Percentiles rank a stretch among this genome's conserved stretches.
phyloP scores from a whole-genome alignment of 768 basidiomycete species.

The Psilocybe tampanensis region DNA sequence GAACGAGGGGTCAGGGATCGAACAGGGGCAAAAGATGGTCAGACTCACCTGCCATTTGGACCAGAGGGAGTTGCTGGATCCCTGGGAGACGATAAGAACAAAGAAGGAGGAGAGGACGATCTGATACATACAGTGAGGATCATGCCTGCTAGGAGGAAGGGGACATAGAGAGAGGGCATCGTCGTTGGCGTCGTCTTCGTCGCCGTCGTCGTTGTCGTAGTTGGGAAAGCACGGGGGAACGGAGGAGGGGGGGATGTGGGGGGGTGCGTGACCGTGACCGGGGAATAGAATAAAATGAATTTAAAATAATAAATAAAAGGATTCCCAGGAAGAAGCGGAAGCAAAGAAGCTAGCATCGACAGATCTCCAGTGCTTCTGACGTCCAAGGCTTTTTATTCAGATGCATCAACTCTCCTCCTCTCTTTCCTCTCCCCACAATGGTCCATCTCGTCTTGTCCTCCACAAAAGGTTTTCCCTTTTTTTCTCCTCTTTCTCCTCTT shows the following conservation, averaged over 20 bases:
- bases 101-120: neutral
- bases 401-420: conserved; percentile 33
- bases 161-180: conserved; percentile 70
- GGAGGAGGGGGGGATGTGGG: conserved; percentile 7
- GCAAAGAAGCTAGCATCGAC: conserved; percentile 35
- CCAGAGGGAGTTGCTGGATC: conserved; percentile 81
- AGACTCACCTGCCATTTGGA: conserved; percentile 75
- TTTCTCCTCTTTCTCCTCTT: neutral
- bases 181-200: conserved; percentile 46
- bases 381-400: conserved; percentile 45
- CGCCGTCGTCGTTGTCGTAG: conserved; percentile 58
- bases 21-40: neutral
- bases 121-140: conserved; percentile 70
- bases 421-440: conserved; percentile 48
- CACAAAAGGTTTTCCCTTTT: conserved; percentile 45
- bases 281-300: conserved; percentile 5
- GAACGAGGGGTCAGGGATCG: conserved; percentile 6
- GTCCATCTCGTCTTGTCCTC: conserved; percentile 71
- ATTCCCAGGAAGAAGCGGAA: conserved; percentile 37
- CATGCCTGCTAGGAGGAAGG: conserved; percentile 89
- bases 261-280: conserved; percentile 28
- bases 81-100: conserved; percentile 39
- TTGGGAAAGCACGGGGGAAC: conserved; percentile 15
- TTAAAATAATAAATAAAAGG: neutral
- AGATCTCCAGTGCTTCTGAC: conserved; percentile 39